Evolutionary conservation across 2,329 filamentous ascomycete species (phyloP), one percentile per base, ranked within the genome.

Genomic region (Akanthomyces dipterigenus): DNA sequence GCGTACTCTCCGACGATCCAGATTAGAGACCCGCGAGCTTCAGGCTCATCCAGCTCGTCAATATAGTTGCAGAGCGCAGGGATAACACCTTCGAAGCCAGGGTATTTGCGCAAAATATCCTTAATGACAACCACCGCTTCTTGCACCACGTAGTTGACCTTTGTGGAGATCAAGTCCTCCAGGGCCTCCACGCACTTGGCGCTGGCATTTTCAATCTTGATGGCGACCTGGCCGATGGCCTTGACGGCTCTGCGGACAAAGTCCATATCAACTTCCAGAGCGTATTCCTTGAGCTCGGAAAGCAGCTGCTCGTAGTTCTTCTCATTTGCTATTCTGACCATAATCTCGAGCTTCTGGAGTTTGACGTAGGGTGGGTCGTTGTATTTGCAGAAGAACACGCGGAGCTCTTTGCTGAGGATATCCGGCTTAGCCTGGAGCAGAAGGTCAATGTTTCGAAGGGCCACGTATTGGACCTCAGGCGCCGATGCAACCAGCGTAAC

Each of bases 311-410:
- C 95, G 63, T 93, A 93, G 71, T 98, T 99, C 72, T 88, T 89
- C 68, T 97, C 93, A 76, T 97, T 98, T 64, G 93, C 91, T 86
- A 99, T 98, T 74, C 95, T 88, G 53, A 99, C 93, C 95, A 99
- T 98, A 65, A 98, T 98, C 73, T 99, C 95, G 55, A 99, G 84
- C 73, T 99, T 99, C 72, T 96, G 90, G 63, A 99, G 86, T 76
- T 99, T 99, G 69, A 99, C 88, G 73, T 99, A 99, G 24, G 92
- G 92, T 1, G 95, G 93, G 68, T 99, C 95, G 72, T 98, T 98
- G 79, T 99, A 99, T 78, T 99, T 99, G 88, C 95, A 99, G 79
- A 99, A 99, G 79, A 99, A 99, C 9, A 99, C 95, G 49, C 95
- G 87, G 70, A 99, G 86, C 75, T 99, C 95, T 75, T 98, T 98